Base-by-base conservation (phyloP, 2,329 filamentous ascomycete species). In the Albophoma yamanashiensis region DNA sequence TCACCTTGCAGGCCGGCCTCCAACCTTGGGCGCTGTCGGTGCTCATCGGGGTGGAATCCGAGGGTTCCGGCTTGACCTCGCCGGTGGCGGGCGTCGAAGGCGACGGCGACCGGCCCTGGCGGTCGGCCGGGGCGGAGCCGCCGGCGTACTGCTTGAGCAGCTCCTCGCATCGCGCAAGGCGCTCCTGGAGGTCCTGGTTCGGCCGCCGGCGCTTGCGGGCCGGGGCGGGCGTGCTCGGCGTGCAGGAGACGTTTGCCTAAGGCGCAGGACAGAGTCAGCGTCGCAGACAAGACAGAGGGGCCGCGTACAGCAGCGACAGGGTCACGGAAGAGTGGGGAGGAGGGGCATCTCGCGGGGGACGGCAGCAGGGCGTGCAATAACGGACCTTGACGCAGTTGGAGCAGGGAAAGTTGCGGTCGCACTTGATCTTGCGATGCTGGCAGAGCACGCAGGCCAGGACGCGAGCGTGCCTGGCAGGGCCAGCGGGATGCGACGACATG, bases 401-500 rank as follows among this genome's bases (percentile, higher is more conserved):
- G 66, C 82, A 85, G 4, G 82, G 83, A 47, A 79, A 82, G 50
- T 78, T 79, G 62, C 82, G 78, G 66, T 85, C 82, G 70, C 83
- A 86, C 69, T 83, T 84, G 71, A 85, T 85, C 72, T 86, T 85
- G 66, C 83, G 79, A 67, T 82, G 80, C 67, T 85, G 82, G 67
- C 82, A 85, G 43, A 84, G 73, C 25, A 82, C 79, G 64, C 82
- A 83, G 25, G 80, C 80, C 60, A 83, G 71, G 55, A 82, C 76
- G 64, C 80, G 73, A 17, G 74, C 70, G 15, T 75, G 71, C 68
- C 78, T 81, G 59, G 70, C 69, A 57, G 68, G 64, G 39, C 64
- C 65, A 5, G 58, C 62, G 20, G 63, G 60, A 60, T 65, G 64
- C 56, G 66, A 67, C 62, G 73, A 73, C 73, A 74, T 75, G 62